Percentiles rank a stretch among this genome's conserved stretches.
Evolutionary conservation across 441 rosid genomes (phyloP).

Genomic region (Populus hybrid): DNA sequence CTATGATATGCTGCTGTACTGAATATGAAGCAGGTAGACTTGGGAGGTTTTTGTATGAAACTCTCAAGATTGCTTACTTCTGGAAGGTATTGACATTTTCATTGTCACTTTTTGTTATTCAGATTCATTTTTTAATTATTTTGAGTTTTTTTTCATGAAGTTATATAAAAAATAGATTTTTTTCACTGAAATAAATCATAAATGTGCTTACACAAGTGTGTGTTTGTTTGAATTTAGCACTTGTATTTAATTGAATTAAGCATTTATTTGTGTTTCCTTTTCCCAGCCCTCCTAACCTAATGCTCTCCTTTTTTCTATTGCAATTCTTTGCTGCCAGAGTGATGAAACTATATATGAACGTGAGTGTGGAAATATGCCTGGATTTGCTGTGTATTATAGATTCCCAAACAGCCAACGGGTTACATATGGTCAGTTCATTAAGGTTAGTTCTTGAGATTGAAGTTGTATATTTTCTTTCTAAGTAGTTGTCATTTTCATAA

Average conservation of each 20-base stretch:
- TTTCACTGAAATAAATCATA: not conserved
- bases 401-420: conserved; percentile 98
- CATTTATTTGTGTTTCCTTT: not conserved
- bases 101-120: not conserved
- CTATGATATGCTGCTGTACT: conserved; percentile 99
- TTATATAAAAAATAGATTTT: not conserved
- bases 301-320: not conserved
- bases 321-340: conserved; percentile 50
- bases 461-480: not conserved
- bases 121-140: not conserved
- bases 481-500: not conserved
- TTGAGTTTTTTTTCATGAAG: not conserved
- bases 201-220: not conserved
- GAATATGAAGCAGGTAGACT: conserved; percentile 99
- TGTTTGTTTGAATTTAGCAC: not conserved
- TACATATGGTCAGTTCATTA: conserved; percentile 96
- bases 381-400: conserved; percentile 98
- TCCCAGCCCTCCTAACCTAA: not conserved
- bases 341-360: conserved; percentile 93
- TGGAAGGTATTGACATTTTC: conserved; percentile 75
- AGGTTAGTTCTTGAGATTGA: conserved; percentile 51
- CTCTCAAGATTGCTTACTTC: conserved; percentile 91
- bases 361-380: conserved; percentile 99
- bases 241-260: not conserved
- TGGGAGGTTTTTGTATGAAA: conserved; percentile 93